Conservation (phyloP, 169 alveolate genomes). For the Amoebophrya sp. region DNA sequence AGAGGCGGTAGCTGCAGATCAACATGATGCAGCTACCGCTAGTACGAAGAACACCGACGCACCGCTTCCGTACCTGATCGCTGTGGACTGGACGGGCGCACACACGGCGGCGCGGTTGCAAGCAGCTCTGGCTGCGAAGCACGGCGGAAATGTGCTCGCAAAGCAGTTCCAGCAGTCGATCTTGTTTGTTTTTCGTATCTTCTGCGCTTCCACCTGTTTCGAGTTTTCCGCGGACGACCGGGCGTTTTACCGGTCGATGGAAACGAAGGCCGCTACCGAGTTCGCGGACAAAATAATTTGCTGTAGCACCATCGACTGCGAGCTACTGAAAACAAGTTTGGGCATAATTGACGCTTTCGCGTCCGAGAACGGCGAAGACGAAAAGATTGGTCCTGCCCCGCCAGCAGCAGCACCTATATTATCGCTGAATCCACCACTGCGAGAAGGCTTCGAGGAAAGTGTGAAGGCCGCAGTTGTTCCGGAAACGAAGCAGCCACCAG, state of each 20-base stretch:
- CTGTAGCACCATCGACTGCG: not conserved
- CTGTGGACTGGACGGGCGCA: not conserved
- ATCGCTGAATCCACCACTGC: not conserved
- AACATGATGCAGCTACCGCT: not conserved
- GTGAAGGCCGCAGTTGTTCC: not conserved
- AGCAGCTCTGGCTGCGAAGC: not conserved
- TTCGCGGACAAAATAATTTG: not conserved
- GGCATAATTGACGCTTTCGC: not conserved
- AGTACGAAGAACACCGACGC: not conserved
- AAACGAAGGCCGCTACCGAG: not conserved
- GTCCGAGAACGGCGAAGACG: not conserved
- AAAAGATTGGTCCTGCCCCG: not conserved
- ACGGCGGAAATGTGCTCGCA: not conserved
- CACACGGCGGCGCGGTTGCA: not conserved
- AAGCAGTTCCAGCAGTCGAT: not conserved
- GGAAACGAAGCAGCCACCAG: not conserved
- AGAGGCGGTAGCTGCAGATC: not conserved
- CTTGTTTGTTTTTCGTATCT: not conserved
- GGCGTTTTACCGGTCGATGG: not conserved
- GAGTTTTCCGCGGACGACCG: not conserved
- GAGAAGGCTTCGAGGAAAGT: not conserved
- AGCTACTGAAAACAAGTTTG: not conserved
- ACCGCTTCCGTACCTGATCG: not conserved
- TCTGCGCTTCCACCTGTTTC: not conserved
- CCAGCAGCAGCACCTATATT: not conserved